Percentiles rank a stretch among this genome's conserved stretches.
Evolutionary conservation across 257 asterid genomes (phyloP).

Genomic region (Solanum bulbocastanum): DNA sequence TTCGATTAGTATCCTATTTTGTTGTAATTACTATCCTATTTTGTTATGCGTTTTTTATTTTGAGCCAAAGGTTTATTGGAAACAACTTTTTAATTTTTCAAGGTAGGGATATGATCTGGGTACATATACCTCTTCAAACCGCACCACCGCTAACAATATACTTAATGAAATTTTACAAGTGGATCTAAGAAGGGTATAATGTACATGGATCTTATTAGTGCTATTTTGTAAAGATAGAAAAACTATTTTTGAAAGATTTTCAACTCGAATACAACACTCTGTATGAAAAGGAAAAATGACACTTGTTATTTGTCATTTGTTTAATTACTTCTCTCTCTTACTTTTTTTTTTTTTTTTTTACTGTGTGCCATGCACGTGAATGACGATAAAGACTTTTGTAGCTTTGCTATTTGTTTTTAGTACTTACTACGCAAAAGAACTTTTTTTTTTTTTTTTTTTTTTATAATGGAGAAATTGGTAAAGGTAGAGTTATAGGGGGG

Average conservation of each 20-base stretch:
- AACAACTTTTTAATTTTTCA: too few relatives aligned
- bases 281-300: not conserved
- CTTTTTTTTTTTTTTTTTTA: not conserved
- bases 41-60: too few relatives aligned
- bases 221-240: too few relatives aligned
- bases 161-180: too few relatives aligned
- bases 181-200: too few relatives aligned
- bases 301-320: not conserved
- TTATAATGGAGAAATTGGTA: not conserved
- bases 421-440: constrained; percentile 10
- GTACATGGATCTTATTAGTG: too few relatives aligned
- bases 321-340: not conserved
- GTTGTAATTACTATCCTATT: not conserved
- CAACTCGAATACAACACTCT: too few relatives aligned
- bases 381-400: constrained; percentile 63
- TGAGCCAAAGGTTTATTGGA: too few relatives aligned
- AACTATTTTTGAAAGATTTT: rapidly evolving
- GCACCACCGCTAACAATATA: too few relatives aligned
- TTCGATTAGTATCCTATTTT: not conserved
- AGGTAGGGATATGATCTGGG: too few relatives aligned
- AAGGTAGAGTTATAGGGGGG: constrained; percentile 11
- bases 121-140: not conserved
- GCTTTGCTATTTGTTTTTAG: constrained; percentile 67
- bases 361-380: constrained; percentile 67
- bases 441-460: not conserved